Evolutionary conservation across 2,329 filamentous ascomycete genomes (phyloP), one percentile per base, ranked within the genome.

Genomic region (Aulographum hederae): DNA sequence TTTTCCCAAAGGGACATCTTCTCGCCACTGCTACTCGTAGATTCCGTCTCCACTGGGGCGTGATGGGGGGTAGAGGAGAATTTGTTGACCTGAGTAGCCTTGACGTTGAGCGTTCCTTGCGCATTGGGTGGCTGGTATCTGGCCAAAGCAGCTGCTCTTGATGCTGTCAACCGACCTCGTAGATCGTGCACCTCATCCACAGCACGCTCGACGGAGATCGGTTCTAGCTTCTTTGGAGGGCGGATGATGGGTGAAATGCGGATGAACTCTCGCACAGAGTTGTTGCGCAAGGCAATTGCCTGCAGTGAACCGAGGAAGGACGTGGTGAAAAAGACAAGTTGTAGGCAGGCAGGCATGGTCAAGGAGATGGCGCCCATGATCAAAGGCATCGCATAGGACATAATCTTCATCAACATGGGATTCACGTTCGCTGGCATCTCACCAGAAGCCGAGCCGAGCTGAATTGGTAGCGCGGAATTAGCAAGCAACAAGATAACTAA

Each of bases 261-360:
- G 21, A 62, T 43, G 26, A 44, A 33, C 5, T 45, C 41, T 16
- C 61, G 46, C 32, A 63, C 44, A 3, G 36, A 33, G 17, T 46
- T 40, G 18, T 41, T 46, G 28, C 51, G 52, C 18, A 65, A 46
- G 2, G 56, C 14, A n/a, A 42, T 42, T 6, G 45, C 51, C 20
- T 61, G 57, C 2, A 45, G 11, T 27, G 54, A 46, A 19, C 55
- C 54, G n/a, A 60, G 36, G 6, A 51, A 26, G 35, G 53, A 47
- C 3, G 60, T 53, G 11, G 53, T 39, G 32, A 65, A 49, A 53
- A 81, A 78, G 54, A 69, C 76, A 18, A 78, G 44, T 45, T 77
- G 72, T 2, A 78, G 48, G 14, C 58, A 61, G 16, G 66, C 61
- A 1, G 70, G 64, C 46, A 66, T 63, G 37, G 53, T 65, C 10